Conservation (phyloP, 805 yeast genomes). For the Wickerhamomyces tratensis region DNA sequence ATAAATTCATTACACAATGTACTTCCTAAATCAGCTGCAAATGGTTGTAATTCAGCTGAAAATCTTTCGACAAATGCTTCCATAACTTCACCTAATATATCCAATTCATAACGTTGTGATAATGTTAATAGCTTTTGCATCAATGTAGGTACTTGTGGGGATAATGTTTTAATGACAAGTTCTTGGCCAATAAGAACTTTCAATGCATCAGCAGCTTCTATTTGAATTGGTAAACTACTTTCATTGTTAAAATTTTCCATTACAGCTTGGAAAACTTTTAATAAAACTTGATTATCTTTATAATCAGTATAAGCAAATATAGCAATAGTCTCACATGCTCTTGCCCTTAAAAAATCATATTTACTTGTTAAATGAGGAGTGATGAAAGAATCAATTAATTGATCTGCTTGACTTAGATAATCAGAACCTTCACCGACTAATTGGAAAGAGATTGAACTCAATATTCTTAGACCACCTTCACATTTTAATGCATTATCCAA, state of each 20-base stretch:
- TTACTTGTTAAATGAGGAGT: conserved; percentile 51
- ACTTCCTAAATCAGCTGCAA: conserved; percentile 56
- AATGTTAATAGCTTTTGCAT: conserved; percentile 72
- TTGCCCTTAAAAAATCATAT: conserved; percentile 58
- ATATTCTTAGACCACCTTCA: conserved; percentile 74
- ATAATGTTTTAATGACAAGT: conserved; percentile 60
- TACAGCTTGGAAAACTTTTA: conserved; percentile 29
- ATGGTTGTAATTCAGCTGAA: conserved; percentile 82
- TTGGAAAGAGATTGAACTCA: conserved; percentile 59
- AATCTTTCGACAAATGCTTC: conserved; percentile 90
- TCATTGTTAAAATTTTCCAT: conserved; percentile 32
- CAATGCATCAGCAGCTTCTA: conserved; percentile 82
- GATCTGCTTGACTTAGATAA: conserved; percentile 47
- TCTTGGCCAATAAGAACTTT: conserved; percentile 68
- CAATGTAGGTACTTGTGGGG: conserved; percentile 65
- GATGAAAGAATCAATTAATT: conserved; percentile 48
- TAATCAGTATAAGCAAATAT: conserved; percentile 21
- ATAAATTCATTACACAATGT: conserved; percentile 56
- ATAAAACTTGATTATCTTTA: conserved; percentile 27
- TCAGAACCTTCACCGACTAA: conserved; percentile 35
- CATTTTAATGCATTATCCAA: conserved; percentile 46
- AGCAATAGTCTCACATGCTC: conserved; percentile 54
- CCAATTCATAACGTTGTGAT: conserved; percentile 77
- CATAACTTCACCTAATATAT: conserved; percentile 81
- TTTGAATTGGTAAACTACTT: conserved; percentile 56